Conservation (phyloP, 1,284 basidiomycete genomes). For the Cutaneotrichosporon cutaneum region DNA sequence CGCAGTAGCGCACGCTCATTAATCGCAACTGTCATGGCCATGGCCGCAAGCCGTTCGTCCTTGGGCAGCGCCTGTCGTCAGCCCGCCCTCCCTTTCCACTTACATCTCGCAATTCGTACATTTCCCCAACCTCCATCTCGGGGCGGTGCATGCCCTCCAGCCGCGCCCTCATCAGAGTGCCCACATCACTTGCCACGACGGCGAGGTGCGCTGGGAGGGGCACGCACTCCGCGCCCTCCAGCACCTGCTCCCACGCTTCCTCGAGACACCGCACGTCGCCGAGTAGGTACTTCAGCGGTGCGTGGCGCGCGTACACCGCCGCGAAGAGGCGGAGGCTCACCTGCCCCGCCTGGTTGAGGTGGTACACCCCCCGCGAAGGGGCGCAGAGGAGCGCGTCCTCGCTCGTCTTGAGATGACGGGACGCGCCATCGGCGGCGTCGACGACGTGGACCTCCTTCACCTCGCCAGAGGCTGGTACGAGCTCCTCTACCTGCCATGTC, state of each 20-base stretch:
- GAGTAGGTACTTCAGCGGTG: not conserved
- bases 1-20: conserved; percentile 45
- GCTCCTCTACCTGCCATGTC: conserved; percentile 32
- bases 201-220: conserved; percentile 2
- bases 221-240: conserved; percentile 7
- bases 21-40: conserved; percentile 45
- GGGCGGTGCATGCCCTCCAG: conserved; percentile 25
- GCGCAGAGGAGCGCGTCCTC: conserved; percentile 16
- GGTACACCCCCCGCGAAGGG: conserved; percentile 18
- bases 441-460: conserved; percentile 15
- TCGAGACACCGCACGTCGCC: conserved; percentile 13
- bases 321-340: conserved; percentile 29
- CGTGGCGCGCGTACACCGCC: conserved; percentile 11
- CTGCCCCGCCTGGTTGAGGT: conserved; percentile 31
- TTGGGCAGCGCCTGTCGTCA: conserved; percentile 25
- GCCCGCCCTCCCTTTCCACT: conserved; percentile 9
- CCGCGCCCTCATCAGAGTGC: conserved; percentile 20
- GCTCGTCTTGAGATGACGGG: not conserved
- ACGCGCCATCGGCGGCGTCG: not conserved
- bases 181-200: not conserved
- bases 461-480: conserved; percentile 23
- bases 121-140: conserved; percentile 22
- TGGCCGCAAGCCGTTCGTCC: conserved; percentile 25
- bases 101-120: conserved; percentile 38
- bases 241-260: conserved; percentile 11